Percentiles rank a stretch among this genome's conserved stretches.
These are phyloP conservation scores for Crocinoboletus sp. DNA, from an alignment of 1,284 basidiomycete species.

Conservation along the genomic window DNA sequence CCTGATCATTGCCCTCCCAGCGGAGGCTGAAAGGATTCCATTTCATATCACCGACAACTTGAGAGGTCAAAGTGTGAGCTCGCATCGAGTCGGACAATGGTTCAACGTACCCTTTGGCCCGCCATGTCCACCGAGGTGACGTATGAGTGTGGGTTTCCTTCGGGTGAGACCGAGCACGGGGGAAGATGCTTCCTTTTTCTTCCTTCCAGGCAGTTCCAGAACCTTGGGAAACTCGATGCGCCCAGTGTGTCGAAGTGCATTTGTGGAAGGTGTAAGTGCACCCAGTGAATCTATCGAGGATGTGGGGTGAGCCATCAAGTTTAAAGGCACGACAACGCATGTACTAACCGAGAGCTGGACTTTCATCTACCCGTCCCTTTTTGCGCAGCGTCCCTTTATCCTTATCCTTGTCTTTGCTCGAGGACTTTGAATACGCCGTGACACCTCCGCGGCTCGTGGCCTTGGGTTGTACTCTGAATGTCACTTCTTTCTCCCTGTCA, in stretches of 20 bases:
- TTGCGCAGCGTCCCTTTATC: constrained; percentile 54
- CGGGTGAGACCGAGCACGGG: constrained; percentile 42
- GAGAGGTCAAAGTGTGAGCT: constrained; percentile 14
- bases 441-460: constrained; percentile 58
- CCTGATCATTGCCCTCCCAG: constrained; percentile 96
- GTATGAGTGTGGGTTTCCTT: constrained; percentile 81
- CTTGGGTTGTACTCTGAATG: constrained; percentile 66
- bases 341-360: constrained; percentile 38
- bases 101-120: constrained; percentile 69
- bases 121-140: constrained; percentile 70
- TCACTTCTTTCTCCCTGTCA: constrained; percentile 75
- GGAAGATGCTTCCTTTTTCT: constrained; percentile 49
- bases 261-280: constrained; percentile 30
- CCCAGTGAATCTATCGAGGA: constrained; percentile 23
- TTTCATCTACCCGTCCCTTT: constrained; percentile 43
- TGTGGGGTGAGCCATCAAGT: background rate
- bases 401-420: constrained; percentile 31
- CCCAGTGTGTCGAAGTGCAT: constrained; percentile 40
- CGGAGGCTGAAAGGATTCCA: constrained; percentile 88
- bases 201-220: constrained; percentile 41
- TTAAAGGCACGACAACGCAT: background rate
- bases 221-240: constrained; percentile 42
- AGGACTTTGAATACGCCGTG: constrained; percentile 42
- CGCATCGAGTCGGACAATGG: constrained; percentile 5
- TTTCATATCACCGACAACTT: constrained; percentile 93